Evolutionary conservation across 345 rosid species (phyloP), one percentile per base, ranked within the genome.

Genomic region (Garcia nutans): DNA sequence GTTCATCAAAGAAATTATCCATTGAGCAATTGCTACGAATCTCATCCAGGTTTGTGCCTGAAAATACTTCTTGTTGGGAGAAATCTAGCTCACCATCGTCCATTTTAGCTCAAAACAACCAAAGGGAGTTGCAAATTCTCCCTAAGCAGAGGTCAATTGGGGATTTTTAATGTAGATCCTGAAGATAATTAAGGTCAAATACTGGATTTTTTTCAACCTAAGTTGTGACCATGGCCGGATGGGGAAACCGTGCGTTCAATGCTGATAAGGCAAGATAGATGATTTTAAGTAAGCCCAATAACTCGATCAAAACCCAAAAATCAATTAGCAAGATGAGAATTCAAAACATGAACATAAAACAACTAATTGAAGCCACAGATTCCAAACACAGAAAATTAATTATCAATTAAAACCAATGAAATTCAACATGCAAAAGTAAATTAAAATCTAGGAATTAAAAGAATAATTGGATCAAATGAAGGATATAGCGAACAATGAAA

Each of bases 11-110:
- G 84, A 93, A 84, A 82, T 83, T 82, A 73, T 90, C 99, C 85
- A 92, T 88, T 0, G 99, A 93, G 76, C 95, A 84, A 62, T 84
- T 87, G 75, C 84, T 82, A 0, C 92, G 93, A 60, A 92, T 37
- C 12, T 86, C 95, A 77, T 84, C 93, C 84, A 88, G 76, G 58
- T 85, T 88, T 2, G 89, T 72, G 28, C 79, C 78, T 0, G 91
- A 73, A 74, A 93, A 89, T 75, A 93, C 70, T 74, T 93, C 94
- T 65, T 92, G 97, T 64, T 91, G 86, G 6, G 97, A 90, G 81
- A 86, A 93, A 57, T 96, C 98, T 56, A 96, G 80, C 92, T 93
- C 97, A 10, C 99, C 99, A 54, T 93, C 97, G 24, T 92, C 98
- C 99, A 96, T 92, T 60, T 10, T 2, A 71, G 68, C 68, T 60